Evolutionary conservation across 1,139 yeast species (phyloP).

Genomic region (Debaryomyces robertsiae): DNA sequence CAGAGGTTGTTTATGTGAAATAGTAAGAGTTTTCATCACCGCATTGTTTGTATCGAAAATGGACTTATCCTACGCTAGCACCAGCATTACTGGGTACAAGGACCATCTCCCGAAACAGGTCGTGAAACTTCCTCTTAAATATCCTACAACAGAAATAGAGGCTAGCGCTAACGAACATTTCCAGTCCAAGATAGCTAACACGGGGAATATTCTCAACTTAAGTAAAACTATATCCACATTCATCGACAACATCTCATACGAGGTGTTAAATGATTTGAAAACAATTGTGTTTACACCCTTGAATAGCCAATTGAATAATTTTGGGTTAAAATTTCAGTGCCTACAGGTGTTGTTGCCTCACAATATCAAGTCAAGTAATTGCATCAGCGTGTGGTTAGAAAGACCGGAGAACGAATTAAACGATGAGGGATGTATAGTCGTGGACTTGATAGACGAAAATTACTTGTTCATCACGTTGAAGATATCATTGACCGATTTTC

Average conservation of each 20-base stretch:
- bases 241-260: constrained; percentile 29
- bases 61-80: constrained; percentile 23
- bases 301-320: constrained; percentile 22
- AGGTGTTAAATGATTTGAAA: constrained; percentile 32
- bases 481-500: constrained; percentile 34
- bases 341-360: constrained; percentile 37
- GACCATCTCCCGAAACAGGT: constrained; percentile 23
- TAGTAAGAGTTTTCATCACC: background rate
- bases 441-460: constrained; percentile 33
- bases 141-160: constrained; percentile 16
- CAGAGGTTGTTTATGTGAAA: no score
- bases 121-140: constrained; percentile 38
- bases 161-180: constrained; percentile 28
- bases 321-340: constrained; percentile 31
- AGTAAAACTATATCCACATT: constrained; percentile 17
- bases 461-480: constrained; percentile 38
- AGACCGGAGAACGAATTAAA: constrained; percentile 3
- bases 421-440: constrained; percentile 20
- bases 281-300: constrained; percentile 37
- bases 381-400: constrained; percentile 23
- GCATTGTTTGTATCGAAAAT: constrained; percentile 12
- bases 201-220: constrained; percentile 31
- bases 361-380: constrained; percentile 28
- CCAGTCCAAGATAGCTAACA: constrained; percentile 21
- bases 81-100: constrained; percentile 30